Evolutionary conservation across 768 basidiomycete genomes (phyloP), one percentile per base, ranked within the genome.

Genomic region (Tephrocybe rancida): DNA sequence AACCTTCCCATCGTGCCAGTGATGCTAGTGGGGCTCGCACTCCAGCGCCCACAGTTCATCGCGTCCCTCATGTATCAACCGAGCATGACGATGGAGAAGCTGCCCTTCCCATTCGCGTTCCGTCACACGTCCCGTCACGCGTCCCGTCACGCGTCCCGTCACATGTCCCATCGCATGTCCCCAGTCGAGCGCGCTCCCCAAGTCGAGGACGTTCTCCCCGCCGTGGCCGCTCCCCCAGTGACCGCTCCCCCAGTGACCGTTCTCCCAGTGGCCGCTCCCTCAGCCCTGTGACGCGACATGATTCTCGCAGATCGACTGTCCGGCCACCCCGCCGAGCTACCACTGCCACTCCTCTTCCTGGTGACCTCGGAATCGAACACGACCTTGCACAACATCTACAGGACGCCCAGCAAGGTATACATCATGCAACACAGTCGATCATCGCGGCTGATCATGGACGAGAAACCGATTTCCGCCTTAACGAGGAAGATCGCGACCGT

Each of bases 401-500:
- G 9, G 84, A 82, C 0, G 74, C 82, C 18, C 58, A 58, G 46
- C 67, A 72, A 18, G 75, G 76, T 19, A 63, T 90, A 11, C 72
- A 75, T 3, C 71, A 80, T 26, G 72, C 80, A 5, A 72, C 76
- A 8, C 71, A 74, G 7, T 75, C 76, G 2, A 80, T 83, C 0
- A 77, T 80, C 30, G 81, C 82, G 46, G 81, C 80, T 0, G 90
- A 92, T 61, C 77, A 82, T 22, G 73, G 73, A 42, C 81, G 90
- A 9, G 89, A 92, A 52, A 67, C 65, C 7, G 82, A 85, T 26
- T 91, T 89, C 69, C 77, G 81, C 16, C 70, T 71, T 1, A 79
- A 81, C 54, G 90, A 92, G 66, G 83, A 86, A 10, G 83, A 82
- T 46, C 74, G 89, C 6, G 76, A 88, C 18, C 79, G 71, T 7